phyloP scores from a whole-genome alignment of 306 rosid species.

The Cucurbita ficifolia region DNA sequence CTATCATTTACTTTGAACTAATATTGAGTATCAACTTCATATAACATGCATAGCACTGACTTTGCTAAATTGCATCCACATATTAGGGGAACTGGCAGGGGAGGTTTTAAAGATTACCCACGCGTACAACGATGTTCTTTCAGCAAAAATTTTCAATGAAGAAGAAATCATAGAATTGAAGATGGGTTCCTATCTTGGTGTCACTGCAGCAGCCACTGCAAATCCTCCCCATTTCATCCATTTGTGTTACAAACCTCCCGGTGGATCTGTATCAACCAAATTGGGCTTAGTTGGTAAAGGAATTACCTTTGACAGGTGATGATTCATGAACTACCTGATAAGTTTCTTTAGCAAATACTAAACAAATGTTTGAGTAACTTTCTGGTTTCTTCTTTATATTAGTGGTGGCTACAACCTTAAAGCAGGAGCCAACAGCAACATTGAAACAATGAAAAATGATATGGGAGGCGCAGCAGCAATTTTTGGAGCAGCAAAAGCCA shows the following conservation, averaged over 20 bases:
- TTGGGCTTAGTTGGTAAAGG: constrained; percentile 97
- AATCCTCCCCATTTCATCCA: constrained; percentile 92
- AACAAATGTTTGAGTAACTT: background rate
- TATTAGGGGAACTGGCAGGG: constrained; percentile 54
- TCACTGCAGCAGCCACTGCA: constrained; percentile 67
- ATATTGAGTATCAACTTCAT: no score
- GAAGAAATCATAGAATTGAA: constrained; percentile 72
- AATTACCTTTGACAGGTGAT: constrained; percentile 91
- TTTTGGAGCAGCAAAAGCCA: constrained; percentile 90
- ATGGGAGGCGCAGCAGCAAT: constrained; percentile 98
- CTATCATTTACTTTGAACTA: no score
- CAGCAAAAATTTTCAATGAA: constrained; percentile 59
- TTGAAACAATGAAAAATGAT: constrained; percentile 82
- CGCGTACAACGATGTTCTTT: constrained; percentile 52
- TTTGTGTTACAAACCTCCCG: constrained; percentile 64
- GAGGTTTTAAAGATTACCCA: constrained; percentile 77
- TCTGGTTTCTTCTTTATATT: constrained; percentile 8
- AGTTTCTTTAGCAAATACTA: no score
- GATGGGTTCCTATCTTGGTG: constrained; percentile 95
- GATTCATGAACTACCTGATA: no score
- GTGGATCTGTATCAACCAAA: constrained; percentile 56
- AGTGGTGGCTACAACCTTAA: constrained; percentile 99
- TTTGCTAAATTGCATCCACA: constrained; percentile 14
- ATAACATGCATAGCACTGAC: background rate
- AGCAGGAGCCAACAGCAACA: constrained; percentile 76